Percentiles rank a stretch among this genome's conserved stretches.
Evolutionary conservation across 441 rosid genomes (phyloP).

Genomic region (Erysimum cheiri): DNA sequence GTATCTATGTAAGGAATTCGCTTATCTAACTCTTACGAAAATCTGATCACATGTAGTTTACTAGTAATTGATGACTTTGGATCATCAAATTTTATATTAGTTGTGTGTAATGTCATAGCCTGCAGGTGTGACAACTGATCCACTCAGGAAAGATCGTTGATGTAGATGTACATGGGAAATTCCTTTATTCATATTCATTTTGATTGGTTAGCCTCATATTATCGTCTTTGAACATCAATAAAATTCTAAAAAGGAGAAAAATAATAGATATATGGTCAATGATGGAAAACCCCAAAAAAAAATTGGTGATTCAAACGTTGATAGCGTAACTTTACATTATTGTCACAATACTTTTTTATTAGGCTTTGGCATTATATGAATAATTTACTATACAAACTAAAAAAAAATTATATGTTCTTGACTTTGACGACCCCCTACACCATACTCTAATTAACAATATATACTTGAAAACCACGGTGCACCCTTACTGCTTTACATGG

Average conservation of each 20-base stretch:
- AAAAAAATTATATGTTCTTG: neutral
- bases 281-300: neutral
- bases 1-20: neutral
- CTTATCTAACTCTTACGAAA: too few species aligned
- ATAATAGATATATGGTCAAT: conserved; percentile 23
- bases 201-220: neutral
- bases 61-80: neutral
- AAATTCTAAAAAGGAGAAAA: neutral
- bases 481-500: conserved; percentile 26
- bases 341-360: neutral
- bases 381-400: conserved; percentile 15
- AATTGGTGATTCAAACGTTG: neutral
- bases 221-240: conserved; percentile 9
- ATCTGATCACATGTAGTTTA: neutral
- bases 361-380: neutral
- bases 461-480: conserved; percentile 33
- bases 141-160: conserved; percentile 11
- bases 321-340: neutral
- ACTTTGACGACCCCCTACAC: conserved; percentile 33
- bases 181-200: neutral
- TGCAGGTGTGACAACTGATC: conserved; percentile 23
- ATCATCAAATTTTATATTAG: neutral
- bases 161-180: conserved; percentile 20
- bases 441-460: conserved; percentile 17
- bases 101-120: neutral